phyloP scores from a whole-genome alignment of 306 rosid species.

The Casuarina glauca region DNA sequence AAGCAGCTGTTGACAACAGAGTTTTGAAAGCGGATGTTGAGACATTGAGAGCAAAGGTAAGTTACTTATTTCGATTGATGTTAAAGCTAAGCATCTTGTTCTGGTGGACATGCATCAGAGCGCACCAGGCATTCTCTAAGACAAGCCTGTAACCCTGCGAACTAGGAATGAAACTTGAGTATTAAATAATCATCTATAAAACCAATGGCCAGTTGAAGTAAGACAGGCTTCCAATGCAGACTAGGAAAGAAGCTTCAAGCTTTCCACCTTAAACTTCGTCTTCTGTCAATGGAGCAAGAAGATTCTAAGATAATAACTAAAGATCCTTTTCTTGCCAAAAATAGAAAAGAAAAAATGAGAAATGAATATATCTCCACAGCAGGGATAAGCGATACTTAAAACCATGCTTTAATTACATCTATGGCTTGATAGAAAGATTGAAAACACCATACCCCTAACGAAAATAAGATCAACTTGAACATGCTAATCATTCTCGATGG shows the following conservation, averaged over 20 bases:
- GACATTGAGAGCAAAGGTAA: conserved; percentile 93
- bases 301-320: neutral
- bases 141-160: conserved; percentile 19
- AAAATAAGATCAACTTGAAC: no score
- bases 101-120: conserved; percentile 10
- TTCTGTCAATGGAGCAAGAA: neutral
- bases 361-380: neutral
- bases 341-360: neutral
- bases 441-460: no score
- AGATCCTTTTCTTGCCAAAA: neutral
- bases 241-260: neutral
- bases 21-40: conserved; percentile 85
- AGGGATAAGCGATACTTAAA: neutral
- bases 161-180: conserved; percentile 18
- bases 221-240: neutral
- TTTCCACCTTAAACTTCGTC: neutral
- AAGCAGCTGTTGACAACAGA: conserved; percentile 84
- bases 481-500: no score
- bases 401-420: neutral
- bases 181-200: neutral
- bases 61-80: neutral
- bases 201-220: neutral
- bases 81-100: neutral
- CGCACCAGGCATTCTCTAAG: conserved; percentile 13
- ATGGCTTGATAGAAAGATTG: no score